These are phyloP conservation scores for Akanthomyces uredinophilus DNA, from an alignment of 2,329 filamentous ascomycete species.

Conservation along the genomic window DNA sequence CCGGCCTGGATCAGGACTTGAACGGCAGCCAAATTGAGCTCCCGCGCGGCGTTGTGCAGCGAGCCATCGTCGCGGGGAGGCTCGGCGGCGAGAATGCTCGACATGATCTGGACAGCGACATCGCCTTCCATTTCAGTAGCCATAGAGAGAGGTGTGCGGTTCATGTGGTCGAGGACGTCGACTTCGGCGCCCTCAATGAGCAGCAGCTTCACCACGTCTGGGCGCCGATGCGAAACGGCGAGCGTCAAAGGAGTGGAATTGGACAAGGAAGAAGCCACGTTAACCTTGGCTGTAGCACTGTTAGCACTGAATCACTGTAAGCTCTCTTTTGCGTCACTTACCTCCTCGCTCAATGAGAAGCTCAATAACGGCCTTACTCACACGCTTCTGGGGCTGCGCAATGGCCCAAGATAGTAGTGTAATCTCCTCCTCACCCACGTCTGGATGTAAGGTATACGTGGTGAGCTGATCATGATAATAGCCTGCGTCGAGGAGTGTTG, in stretches of 20 bases:
- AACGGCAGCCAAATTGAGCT: constrained; percentile 53
- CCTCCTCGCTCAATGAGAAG: constrained; percentile 45
- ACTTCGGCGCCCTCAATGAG: constrained; percentile 55
- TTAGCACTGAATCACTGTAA: constrained; percentile 13
- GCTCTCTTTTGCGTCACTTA: constrained; percentile 23
- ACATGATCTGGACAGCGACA: constrained; percentile 48
- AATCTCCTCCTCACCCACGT: constrained; percentile 48
- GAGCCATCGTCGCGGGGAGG: constrained; percentile 60
- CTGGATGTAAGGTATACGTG: constrained; percentile 37
- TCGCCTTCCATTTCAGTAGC: constrained; percentile 52
- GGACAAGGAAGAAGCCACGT: constrained; percentile 47
- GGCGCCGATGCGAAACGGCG: constrained; percentile 49
- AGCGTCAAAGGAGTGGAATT: constrained; percentile 55
- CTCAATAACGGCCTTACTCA: constrained; percentile 54
- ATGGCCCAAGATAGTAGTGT: constrained; percentile 58
- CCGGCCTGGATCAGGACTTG: constrained; percentile 52
- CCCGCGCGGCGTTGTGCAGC: constrained; percentile 58
- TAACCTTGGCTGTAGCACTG: constrained; percentile 46
- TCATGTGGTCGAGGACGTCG: constrained; percentile 50
- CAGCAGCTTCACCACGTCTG: constrained; percentile 53
- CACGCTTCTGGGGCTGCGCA: constrained; percentile 56
- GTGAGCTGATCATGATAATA: constrained; percentile 55
- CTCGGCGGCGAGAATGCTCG: constrained; percentile 48
- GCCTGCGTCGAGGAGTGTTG: constrained; percentile 50
- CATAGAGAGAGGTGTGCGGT: constrained; percentile 56